Evolutionary conservation across 768 basidiomycete genomes (phyloP).

Genomic region (Pulveroboletus sp.): DNA sequence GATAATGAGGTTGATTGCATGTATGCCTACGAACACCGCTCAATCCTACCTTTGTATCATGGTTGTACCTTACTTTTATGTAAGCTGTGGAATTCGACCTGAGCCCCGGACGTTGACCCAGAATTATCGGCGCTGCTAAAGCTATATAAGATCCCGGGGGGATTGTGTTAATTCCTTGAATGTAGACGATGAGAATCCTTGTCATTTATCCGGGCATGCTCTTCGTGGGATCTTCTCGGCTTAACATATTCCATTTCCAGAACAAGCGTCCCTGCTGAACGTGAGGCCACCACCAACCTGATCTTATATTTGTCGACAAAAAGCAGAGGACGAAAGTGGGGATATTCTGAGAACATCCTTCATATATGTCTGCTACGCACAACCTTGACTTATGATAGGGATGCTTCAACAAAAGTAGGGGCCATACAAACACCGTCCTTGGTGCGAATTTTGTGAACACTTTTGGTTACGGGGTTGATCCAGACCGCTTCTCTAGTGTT

Average conservation of each 20-base stretch:
- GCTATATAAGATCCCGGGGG: no score
- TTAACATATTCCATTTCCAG: conserved; percentile 31
- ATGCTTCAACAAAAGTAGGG: conserved; percentile 81
- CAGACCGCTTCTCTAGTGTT: conserved; percentile 80
- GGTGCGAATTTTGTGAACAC: conserved; percentile 80
- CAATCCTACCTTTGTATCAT: no score
- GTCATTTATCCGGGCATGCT: conserved; percentile 30
- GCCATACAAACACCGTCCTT: conserved; percentile 79
- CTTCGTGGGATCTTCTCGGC: conserved; percentile 35
- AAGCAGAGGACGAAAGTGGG: neutral
- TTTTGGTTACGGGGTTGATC: conserved; percentile 79
- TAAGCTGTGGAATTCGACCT: conserved; percentile 32
- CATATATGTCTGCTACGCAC: no score
- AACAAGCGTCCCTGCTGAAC: conserved; percentile 10
- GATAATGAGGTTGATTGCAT: neutral
- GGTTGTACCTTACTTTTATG: no score
- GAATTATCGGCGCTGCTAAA: conserved; percentile 30
- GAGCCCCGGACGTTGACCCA: conserved; percentile 32
- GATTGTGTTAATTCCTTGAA: no score
- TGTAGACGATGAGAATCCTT: conserved; percentile 31
- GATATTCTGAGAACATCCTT: no score
- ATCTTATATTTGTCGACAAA: neutral
- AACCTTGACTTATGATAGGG: conserved; percentile 91
- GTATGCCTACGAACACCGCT: conserved; percentile 10
- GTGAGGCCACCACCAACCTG: conserved; percentile 5